These are phyloP conservation scores for Botrytis medusae DNA, from an alignment of 2,329 filamentous ascomycete species.

Conservation along the genomic window DNA sequence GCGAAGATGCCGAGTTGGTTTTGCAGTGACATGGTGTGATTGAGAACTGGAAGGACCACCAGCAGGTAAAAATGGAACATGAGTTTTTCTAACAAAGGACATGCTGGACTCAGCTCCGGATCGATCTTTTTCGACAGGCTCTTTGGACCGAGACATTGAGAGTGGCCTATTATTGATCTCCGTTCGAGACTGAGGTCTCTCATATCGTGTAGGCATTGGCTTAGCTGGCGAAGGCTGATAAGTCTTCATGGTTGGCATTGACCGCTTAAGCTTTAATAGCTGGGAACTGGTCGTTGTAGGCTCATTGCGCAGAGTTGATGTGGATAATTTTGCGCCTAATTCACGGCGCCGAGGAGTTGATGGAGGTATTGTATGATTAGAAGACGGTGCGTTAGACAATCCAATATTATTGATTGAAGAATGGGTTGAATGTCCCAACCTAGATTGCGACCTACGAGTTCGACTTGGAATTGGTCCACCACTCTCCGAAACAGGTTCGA, in stretches of 20 bases:
- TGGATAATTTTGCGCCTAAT: conserved; percentile 55
- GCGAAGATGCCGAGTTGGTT: conserved; percentile 67
- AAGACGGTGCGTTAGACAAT: conserved; percentile 59
- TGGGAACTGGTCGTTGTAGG: conserved; percentile 66
- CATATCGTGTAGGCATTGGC: conserved; percentile 48
- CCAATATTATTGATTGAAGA: conserved; percentile 66
- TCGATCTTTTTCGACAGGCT: conserved; percentile 61
- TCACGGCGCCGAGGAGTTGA: conserved; percentile 62
- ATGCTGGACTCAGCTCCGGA: conserved; percentile 51
- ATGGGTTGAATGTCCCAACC: conserved; percentile 67
- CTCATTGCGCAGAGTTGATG: conserved; percentile 55
- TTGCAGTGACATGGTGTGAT: conserved; percentile 75
- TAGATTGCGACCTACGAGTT: conserved; percentile 63
- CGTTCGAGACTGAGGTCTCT: conserved; percentile 60
- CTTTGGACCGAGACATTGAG: conserved; percentile 62
- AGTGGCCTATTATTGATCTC: conserved; percentile 50
- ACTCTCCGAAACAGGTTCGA: conserved; percentile 93
- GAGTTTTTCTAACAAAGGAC: conserved; percentile 57
- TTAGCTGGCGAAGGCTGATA: conserved; percentile 52
- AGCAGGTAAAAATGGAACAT: conserved; percentile 75
- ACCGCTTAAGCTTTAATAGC: conserved; percentile 64
- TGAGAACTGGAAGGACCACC: conserved; percentile 66
- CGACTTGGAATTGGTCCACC: conserved; percentile 67
- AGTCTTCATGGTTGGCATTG: conserved; percentile 58
- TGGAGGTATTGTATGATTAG: conserved; percentile 53